Evolutionary conservation across 108 stramenopile genomes (phyloP), one percentile per base, ranked within the genome.

Genomic region (Cyclotella sp.): DNA sequence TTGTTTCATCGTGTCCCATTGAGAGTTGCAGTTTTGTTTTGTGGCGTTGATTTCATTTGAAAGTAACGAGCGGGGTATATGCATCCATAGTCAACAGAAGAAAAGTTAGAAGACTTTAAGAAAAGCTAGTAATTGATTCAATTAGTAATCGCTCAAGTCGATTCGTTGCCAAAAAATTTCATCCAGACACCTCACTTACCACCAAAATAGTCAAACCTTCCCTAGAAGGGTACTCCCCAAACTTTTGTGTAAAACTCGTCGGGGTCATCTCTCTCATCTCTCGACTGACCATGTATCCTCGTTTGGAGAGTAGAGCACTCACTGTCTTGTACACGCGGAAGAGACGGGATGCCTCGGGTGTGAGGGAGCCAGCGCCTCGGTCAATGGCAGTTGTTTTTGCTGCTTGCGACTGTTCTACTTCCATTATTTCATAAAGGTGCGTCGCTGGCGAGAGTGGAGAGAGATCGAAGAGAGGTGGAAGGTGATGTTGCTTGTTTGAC

Each of bases 281-380:
- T 55, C 84, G 83, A 57, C 91, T 88, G 59, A 98, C 92, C 89
- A 96, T 90, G 81, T 98, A 98, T 1, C 93, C 93, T 22, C 97
- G 79, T 74, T 96, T 95, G 39, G 84, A 74, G 55, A 98, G 79
- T 95, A 98, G 96, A 73, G 93, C 87, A 41, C 89, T 77, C 26
- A 97, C 85, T 11, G 96, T 97, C 61, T 94, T 91, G 72, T 96
- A 95, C 24, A 94, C 96, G 43, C 97, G 97, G 76, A 95, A 97
- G 58, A 98, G 87, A 41, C 92, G 90, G 19, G 95, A 91, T 40
- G 95, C 95, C 58, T 93, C 92, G 7, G 91, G 81, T 9, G 77
- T 79, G 19, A 85, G 82, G n/a, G 76, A 77, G 52, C 73, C 78
- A 14, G 70, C 34, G 5, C 75, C 70, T 42, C 81, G 54, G 28